Evolutionary conservation across 2,329 filamentous ascomycete genomes (phyloP).

Genomic region (Alternaria gaisen): DNA sequence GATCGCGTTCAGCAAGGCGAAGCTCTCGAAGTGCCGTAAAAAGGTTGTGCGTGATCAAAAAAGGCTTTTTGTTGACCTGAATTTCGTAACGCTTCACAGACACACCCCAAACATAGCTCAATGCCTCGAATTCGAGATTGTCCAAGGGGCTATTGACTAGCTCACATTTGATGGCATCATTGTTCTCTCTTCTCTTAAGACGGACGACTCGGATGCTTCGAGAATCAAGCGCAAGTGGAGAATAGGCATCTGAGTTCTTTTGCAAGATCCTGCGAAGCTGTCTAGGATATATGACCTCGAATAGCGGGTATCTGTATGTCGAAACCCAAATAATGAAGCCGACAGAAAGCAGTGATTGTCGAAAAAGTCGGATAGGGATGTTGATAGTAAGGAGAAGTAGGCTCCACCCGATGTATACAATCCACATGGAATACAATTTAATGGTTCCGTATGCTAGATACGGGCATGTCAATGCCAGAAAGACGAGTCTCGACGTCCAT

Average conservation of each 20-base stretch:
- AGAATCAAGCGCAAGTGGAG: background rate
- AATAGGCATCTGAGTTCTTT: slow-evolving; percentile 7
- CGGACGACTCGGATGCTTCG: background rate
- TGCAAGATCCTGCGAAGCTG: background rate
- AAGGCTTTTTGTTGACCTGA: slow-evolving; percentile 2
- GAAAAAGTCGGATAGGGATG: background rate
- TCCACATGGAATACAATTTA: background rate
- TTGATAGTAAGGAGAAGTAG: background rate
- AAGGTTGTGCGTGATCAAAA: slow-evolving; percentile 14
- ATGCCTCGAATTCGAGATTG: slow-evolving; percentile 13
- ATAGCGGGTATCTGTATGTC: slow-evolving; percentile 8
- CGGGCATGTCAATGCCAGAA: background rate
- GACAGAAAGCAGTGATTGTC: background rate
- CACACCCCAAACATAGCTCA: slow-evolving; percentile 19
- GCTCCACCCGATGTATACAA: background rate
- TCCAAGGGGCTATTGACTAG: background rate
- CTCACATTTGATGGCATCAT: slow-evolving; percentile 11
- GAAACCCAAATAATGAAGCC: slow-evolving; percentile 5
- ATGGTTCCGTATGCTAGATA: background rate
- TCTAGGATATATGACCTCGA: slow-evolving; percentile 6
- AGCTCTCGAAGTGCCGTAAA: slow-evolving; percentile 13
- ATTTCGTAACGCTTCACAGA: slow-evolving; percentile 3
- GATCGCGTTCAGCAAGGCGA: background rate
- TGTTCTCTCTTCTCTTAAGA: background rate
- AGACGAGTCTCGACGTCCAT: background rate